Base-by-base conservation (phyloP, 129 eudicot genomes). In the Chrysanthemum lavandulifolium region DNA sequence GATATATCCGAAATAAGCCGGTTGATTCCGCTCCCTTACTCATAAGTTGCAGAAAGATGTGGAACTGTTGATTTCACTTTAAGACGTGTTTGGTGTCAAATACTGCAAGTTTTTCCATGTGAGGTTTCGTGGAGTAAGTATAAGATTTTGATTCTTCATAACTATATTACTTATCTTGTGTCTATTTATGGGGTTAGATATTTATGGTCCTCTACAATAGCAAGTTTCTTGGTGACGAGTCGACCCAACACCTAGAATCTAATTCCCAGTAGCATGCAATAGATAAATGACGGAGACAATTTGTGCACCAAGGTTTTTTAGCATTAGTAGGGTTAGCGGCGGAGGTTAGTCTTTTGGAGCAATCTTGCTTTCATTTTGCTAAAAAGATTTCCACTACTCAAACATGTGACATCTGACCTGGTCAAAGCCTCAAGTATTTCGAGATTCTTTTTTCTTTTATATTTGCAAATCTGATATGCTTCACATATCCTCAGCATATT, bases 161-260 rank as follows among this genome's bases (percentile, higher is more conserved):
- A n/a, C 5, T 27, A 55, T 10, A n/a, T 16, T 4, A 13, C 16
- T 40, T 33, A 54, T 36, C 63, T 15, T 69, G 29, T 23, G 63
- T 15, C 6, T 9, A 53, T n/a, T 53, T n/a, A 31, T 33, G 74
- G 16, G 29, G 36, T 33, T 31, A 31, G 18, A 68, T 36, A 65
- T 57, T 56, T 36, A 55, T 71, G 21, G 6, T 55, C 36, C 13
- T 36, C 33, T 57, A 56, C 36, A 56, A 25, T 10, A 16, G 51
- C 52, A 69, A 56, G 31, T 53, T 52, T 60, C 59, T 68, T 25
- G 73, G 55, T 51, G 23, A 52, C 48, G 23, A 68, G 15, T 25
- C 10, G 23, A 52, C 50, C 61, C 62, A 13, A 54, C 12, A 16
- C 74, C 51, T 54, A 54, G 33, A 69, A 69, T 69, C 74, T 54